Evolutionary conservation across 1,284 basidiomycete species (phyloP).

Genomic region (Butyriboletus appendiculatus): DNA sequence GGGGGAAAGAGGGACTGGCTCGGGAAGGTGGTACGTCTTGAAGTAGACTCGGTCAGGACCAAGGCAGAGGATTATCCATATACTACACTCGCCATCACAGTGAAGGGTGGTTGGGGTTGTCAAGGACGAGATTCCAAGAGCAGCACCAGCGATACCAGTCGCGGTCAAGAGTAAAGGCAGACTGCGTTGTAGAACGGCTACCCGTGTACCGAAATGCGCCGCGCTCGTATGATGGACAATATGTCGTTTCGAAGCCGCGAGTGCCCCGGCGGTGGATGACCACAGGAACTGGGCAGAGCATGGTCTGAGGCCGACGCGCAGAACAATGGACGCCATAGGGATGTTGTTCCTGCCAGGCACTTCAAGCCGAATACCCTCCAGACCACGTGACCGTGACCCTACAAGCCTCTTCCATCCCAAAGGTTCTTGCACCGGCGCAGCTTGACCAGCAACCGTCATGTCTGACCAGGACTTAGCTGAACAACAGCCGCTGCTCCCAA

Average conservation of each 20-base stretch:
- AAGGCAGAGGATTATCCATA: neutral
- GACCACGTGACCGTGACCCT: constrained; percentile 36
- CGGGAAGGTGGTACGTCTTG: constrained; percentile 16
- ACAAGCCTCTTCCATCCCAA: neutral
- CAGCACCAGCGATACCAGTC: constrained; percentile 37
- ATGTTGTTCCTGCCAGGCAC: neutral
- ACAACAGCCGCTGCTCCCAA: constrained; percentile 54
- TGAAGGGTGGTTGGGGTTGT: constrained; percentile 27
- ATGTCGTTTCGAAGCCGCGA: constrained; percentile 2
- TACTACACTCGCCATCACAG: constrained; percentile 40
- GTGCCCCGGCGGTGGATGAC: neutral
- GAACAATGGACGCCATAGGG: constrained; percentile 10
- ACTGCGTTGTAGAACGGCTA: neutral
- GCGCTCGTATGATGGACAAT: neutral
- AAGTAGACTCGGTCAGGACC: constrained; percentile 8
- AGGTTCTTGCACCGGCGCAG: constrained; percentile 6
- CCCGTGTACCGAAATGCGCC: neutral
- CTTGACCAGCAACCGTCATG: constrained; percentile 35
- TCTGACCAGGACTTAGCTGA: constrained; percentile 46
- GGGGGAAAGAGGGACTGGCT: constrained; percentile 35
- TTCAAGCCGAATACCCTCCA: neutral
- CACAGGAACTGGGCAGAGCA: constrained; percentile 2
- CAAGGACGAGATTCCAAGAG: constrained; percentile 37
- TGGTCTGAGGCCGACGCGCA: constrained; percentile 21
- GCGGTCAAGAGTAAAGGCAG: constrained; percentile 26